Base-by-base conservation (phyloP, 192 early-diverging fungal species). In the Coemansia sp. region DNA sequence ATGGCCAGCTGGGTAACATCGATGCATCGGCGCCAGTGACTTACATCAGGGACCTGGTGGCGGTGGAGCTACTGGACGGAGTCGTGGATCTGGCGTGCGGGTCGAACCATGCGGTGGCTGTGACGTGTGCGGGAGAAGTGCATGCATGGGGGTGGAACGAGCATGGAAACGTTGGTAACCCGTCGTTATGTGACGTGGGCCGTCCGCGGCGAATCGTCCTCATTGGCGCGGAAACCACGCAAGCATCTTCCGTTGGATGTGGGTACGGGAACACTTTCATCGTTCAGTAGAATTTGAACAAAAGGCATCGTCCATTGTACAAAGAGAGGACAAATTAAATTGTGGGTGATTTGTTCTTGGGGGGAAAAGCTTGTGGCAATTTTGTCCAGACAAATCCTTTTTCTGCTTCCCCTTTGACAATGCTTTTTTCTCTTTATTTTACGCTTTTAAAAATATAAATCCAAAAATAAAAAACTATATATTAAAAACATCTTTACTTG, bases 81-180 rank as follows among this genome's bases (percentile, higher is more conserved):
- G 58, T 65, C 4, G 8, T 34, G 21, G 71, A 74, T 13, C 58
- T 85, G 45, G 60, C 80, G 2, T 92, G 91, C 72, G 94, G 91
- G 25, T 91, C 92, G 12, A 93, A 94, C 73, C 91, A 93, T 64
- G 77, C 81, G 1, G 58, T 94, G 4, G 87, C 83, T 2, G 58
- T 90, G 26, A 74, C 74, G 1, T 53, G 56, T 1, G 60, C 69
- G 5, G 86, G 86, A 1, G 40, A 53, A 2, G 87, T 85, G 35
- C 76, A 77, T 52, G 71, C 83, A 18, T 96, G 94, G 94, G 94
- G 94, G 1, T 96, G 94, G 94, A 96, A 96, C 69, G 94, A 96
- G 68, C 94, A 96, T 75, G 93, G 93, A 23, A 96, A 94, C 62
- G 94, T 92, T 58, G 89, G 89, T 16, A 72, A 83, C 16, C 84